Base-by-base conservation (phyloP, 306 rosid genomes). In the Inga laurina region DNA sequence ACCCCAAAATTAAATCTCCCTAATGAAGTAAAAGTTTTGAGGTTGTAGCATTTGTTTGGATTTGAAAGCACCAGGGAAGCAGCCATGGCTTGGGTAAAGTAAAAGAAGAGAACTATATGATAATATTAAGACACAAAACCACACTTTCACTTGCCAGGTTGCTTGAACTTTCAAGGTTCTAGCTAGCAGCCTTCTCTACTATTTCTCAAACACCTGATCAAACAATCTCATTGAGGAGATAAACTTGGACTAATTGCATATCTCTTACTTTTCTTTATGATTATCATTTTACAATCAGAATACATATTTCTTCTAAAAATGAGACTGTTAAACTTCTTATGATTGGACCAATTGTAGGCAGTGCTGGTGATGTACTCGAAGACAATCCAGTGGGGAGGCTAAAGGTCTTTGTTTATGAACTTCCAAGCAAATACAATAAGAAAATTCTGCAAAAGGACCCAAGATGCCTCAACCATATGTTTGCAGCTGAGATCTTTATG, bases 401-500 rank as follows among this genome's bases (percentile, higher is more conserved):
- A 90, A 96, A 96, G 82, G 99, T 96, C 69, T 96, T 92, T 85
- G 99, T 96, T 54, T 96, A 96, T 76, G 99, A 96, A 89, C 99
- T 96, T 77, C 99, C 99, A 41, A 96, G 98, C 91, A 96, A 96
- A 85, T 96, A 96, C 86, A 96, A 91, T 83, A 96, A 94, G 92
- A 96, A 94, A 88, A 94, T 96, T 84, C 91, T 96, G 85, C 99
- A 94, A 85, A 96, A 94, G 88, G 98, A 96, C 79, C 93, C 93
- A 0, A 92, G 99, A 89, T 96, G 99, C 85, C 99, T 96, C 68
- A 89, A 86, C 80, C 99, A 96, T 82, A 94, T 96, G 99, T 96
- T 96, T 79, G 99, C 99, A n/a, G 98, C 98, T 34, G 99, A 96
- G 92, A 96, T 96, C 88, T 96, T 86, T 81, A 96, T 96, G 98